phyloP scores from a whole-genome alignment of 2,329 filamentous ascomycete species.

The Penicillium thymicola region DNA sequence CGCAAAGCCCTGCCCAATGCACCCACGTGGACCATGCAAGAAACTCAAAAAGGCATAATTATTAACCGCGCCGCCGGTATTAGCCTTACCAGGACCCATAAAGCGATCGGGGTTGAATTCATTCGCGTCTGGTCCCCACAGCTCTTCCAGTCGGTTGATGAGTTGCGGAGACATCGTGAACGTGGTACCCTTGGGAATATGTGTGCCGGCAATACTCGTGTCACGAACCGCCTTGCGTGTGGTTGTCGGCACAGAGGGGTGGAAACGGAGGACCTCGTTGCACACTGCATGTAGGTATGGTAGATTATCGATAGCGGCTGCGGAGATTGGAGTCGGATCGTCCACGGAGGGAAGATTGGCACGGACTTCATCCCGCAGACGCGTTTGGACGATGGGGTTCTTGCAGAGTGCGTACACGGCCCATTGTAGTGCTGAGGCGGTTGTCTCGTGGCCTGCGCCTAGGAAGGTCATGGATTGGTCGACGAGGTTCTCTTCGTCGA shows the following conservation, averaged over 20 bases:
- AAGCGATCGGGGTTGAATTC: slow-evolving; percentile 79
- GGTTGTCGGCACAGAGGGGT: slow-evolving; percentile 68
- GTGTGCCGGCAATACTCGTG: slow-evolving; percentile 62
- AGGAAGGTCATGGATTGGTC: slow-evolving; percentile 91
- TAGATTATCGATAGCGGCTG: slow-evolving; percentile 62
- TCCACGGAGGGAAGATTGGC: slow-evolving; percentile 54
- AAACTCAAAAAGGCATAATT: slow-evolving; percentile 82
- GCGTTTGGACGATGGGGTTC: slow-evolving; percentile 62
- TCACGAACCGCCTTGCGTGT: slow-evolving; percentile 63
- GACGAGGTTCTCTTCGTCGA: slow-evolving; percentile 74
- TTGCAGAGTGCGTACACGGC: slow-evolving; percentile 66
- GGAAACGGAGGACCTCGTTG: slow-evolving; percentile 72
- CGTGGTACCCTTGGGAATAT: slow-evolving; percentile 67
- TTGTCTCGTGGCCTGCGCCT: slow-evolving; percentile 78
- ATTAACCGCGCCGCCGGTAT: slow-evolving; percentile 67
- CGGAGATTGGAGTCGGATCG: slow-evolving; percentile 59
- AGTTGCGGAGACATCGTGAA: slow-evolving; percentile 64
- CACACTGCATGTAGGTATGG: slow-evolving; percentile 78
- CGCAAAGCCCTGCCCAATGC: slow-evolving; percentile 79
- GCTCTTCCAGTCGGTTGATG: slow-evolving; percentile 63
- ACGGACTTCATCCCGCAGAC: slow-evolving; percentile 67
- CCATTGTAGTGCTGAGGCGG: slow-evolving; percentile 73
- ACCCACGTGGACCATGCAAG: slow-evolving; percentile 78
- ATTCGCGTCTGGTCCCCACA: slow-evolving; percentile 75
- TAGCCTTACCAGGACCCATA: slow-evolving; percentile 52